Evolutionary conservation across 164 flowering plant genomes (phyloP).

Genomic region (Kalanchoe fedtschenkoi): DNA sequence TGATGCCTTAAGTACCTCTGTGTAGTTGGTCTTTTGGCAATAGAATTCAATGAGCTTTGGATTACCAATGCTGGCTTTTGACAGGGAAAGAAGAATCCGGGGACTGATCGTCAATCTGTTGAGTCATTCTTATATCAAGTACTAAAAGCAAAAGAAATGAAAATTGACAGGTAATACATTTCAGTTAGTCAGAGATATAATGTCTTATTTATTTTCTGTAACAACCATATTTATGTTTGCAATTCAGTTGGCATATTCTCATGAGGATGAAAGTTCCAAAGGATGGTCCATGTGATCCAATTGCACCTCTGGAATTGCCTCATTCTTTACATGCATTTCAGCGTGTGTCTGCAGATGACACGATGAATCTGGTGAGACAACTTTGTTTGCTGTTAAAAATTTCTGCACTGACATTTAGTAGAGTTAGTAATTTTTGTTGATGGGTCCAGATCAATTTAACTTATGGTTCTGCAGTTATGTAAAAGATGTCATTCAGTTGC

Average conservation of each 20-base stretch:
- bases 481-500: neutral
- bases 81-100: slow-evolving; percentile 97
- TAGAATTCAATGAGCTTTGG: neutral
- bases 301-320: slow-evolving; percentile 84
- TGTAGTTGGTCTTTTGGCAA: neutral
- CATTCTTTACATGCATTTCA: slow-evolving; percentile 88
- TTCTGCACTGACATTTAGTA: neutral
- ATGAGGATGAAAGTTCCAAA: slow-evolving; percentile 74
- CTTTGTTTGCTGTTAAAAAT: neutral
- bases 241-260: slow-evolving; percentile 72
- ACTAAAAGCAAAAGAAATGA: slow-evolving; percentile 71
- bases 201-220: neutral
- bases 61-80: neutral
- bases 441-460: neutral
- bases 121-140: slow-evolving; percentile 56
- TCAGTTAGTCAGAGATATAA: neutral
- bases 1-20: neutral
- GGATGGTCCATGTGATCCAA: slow-evolving; percentile 65
- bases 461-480: neutral
- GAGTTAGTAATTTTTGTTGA: neutral
- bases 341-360: slow-evolving; percentile 53
- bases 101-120: slow-evolving; percentile 59
- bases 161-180: slow-evolving; percentile 58
- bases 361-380: slow-evolving; percentile 41
- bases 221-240: neutral